Evolutionary conservation across 139 green algal genomes (phyloP), one percentile per base, ranked within the genome.

Genomic region (Ulvella scutata): DNA sequence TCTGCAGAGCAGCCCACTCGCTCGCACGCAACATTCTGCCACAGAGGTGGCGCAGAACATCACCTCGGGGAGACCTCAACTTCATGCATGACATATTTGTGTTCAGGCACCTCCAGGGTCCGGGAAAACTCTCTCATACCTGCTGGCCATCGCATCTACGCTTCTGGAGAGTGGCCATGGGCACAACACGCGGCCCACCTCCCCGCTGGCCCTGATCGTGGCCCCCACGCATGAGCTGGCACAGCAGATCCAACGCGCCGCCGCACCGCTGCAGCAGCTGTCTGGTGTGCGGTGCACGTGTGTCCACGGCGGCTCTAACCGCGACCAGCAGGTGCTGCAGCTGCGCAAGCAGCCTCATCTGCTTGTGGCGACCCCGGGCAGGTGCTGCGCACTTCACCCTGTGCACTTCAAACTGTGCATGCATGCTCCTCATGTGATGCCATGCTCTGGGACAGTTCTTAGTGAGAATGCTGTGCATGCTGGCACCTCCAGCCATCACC

Each of bases 41-140:
- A n/a, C n/a, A n/a, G n/a, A n/a, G n/a, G n/a, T n/a, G n/a, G n/a
- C n/a, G n/a, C n/a, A n/a, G n/a, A n/a, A n/a, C n/a, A n/a, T n/a
- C n/a, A n/a, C n/a, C n/a, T n/a, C n/a, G n/a, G n/a, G n/a, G n/a
- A n/a, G n/a, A n/a, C n/a, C n/a, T n/a, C n/a, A n/a, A n/a, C n/a
- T n/a, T n/a, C n/a, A n/a, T n/a, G n/a, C n/a, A n/a, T n/a, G n/a
- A n/a, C n/a, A n/a, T n/a, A n/a, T n/a, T n/a, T n/a, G n/a, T n/a
- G n/a, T n/a, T n/a, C 51, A 67, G 51, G 51, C 51, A 2, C 51
- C 51, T n/a, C 31, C 91, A 2, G 91, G 91, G 60, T 86, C 81
- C 38, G 91, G 90, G 36, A 96, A 96, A 76, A 96, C 91, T 0
- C 80, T 96, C 0, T 87, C 83, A 0, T 96, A 89, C 77, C 74